Base-by-base conservation (phyloP, 805 yeast genomes). In the Metschnikowia lochheadii region DNA sequence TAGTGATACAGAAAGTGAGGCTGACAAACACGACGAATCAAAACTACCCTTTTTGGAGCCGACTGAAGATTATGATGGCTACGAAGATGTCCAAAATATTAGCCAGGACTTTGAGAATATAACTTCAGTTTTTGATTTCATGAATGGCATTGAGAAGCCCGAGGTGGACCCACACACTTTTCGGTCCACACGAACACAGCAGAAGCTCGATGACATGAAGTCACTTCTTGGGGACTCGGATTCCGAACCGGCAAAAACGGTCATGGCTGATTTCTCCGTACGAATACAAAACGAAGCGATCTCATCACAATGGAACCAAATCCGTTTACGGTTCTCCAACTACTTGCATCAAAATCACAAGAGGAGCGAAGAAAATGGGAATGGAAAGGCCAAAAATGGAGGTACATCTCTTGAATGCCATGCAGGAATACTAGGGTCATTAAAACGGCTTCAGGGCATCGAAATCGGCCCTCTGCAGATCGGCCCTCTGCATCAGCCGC, bases 231-330 rank as follows among this genome's bases (percentile, higher is more conserved):
- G 29, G 1, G 42, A 43, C 5, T 49, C 52, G 5, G 41, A 37
- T 15, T 37, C 37, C 8, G 49, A 38, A 8, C 34, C 10, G 21
- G 15, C 23, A n/a, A 34, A 18, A 38, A 20, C n/a, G 7, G 41
- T 34, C 17, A 13, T 34, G 14, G 35, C 14, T 15, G 60, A 58
- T 32, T 63, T 66, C 50, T 55, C 59, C 23, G 59, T 62, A 42
- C 66, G 62, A 44, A 70, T 70, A 23, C 75, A 70, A 49, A 65
- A 72, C 54, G 76, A 73, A 51, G 64, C 67, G 2, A 57, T 73
- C 5, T 50, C 59, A 39, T 61, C 68, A 2, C 73, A 73, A 46
- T 73, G 72, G 59, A 70, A 66, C 5, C 65, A 66, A 13, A 68
- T 73, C 11, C 53, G 76, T 34, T 58, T 70, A 15, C 56, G 77